phyloP scores from a whole-genome alignment of 768 basidiomycete genomes.

The Scleroderma bovista region DNA sequence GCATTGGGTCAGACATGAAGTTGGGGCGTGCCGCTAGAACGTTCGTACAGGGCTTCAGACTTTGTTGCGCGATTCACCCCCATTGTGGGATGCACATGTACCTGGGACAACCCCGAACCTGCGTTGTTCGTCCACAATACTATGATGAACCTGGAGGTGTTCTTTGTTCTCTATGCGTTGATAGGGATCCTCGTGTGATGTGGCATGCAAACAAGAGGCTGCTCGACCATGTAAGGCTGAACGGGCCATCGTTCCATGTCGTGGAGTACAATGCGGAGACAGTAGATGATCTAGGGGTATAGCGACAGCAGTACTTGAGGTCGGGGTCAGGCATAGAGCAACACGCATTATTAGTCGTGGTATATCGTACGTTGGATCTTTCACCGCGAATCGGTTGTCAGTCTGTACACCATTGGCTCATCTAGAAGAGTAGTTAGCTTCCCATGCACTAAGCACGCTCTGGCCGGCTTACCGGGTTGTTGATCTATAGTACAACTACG shows the following conservation, averaged over 20 bases:
- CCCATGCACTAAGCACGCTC: too few species aligned
- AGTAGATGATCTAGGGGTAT: conserved; percentile 39
- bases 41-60: conserved; percentile 51
- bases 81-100: conserved; percentile 62
- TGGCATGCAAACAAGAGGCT: conserved; percentile 64
- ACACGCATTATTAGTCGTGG: too few species aligned
- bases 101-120: conserved; percentile 57
- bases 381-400: too few species aligned
- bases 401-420: too few species aligned
- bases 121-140: conserved; percentile 72
- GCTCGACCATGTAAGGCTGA: conserved; percentile 57
- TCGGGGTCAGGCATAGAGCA: conserved; percentile 24
- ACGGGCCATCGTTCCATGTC: conserved; percentile 51
- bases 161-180: conserved; percentile 53
- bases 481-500: too few species aligned
- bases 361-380: too few species aligned
- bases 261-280: conserved; percentile 64
- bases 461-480: too few species aligned
- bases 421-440: too few species aligned
- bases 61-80: conserved; percentile 55
- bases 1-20: too few species aligned
- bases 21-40: conserved; percentile 51
- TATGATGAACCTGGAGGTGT: conserved; percentile 72
- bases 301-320: conserved; percentile 38
- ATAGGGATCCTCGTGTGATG: conserved; percentile 59